Percentiles rank a stretch among this genome's conserved stretches.
Evolutionary conservation across 805 yeast species (phyloP).

Genomic region (Blastobotrys muscicola): DNA sequence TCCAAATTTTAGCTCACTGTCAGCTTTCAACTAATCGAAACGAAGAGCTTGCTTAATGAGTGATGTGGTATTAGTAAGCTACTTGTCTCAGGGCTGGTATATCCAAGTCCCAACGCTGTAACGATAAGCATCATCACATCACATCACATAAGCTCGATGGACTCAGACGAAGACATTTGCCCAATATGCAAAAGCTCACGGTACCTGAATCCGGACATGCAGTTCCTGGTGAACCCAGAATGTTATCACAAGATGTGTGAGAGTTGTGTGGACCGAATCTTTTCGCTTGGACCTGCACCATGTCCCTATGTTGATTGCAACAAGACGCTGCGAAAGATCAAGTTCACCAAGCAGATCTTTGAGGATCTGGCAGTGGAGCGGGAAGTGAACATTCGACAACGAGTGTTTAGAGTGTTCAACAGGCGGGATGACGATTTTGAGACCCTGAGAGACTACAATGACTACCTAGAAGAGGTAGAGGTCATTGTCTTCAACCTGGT

Average conservation of each 20-base stretch:
- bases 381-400: conserved; percentile 82
- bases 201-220: conserved; percentile 88
- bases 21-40: too few relatives aligned
- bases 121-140: too few relatives aligned
- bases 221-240: conserved; percentile 88
- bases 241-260: conserved; percentile 97
- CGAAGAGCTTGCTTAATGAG: too few relatives aligned
- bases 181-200: conserved; percentile 95
- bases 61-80: too few relatives aligned
- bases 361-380: conserved; percentile 85
- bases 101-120: too few relatives aligned
- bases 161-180: conserved; percentile 57
- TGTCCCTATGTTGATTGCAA: conserved; percentile 93
- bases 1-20: too few relatives aligned
- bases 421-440: conserved; percentile 68
- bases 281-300: conserved; percentile 89
- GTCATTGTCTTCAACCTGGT: conserved; percentile 67
- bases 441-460: conserved; percentile 51
- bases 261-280: conserved; percentile 91
- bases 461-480: conserved; percentile 78
- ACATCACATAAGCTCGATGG: too few relatives aligned
- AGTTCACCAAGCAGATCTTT: conserved; percentile 85
- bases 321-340: conserved; percentile 74
- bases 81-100: too few relatives aligned
- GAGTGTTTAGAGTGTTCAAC: conserved; percentile 70